Evolutionary conservation across 495 filamentous ascomycete genomes (phyloP).

Genomic region (Amniculicola lignicola): DNA sequence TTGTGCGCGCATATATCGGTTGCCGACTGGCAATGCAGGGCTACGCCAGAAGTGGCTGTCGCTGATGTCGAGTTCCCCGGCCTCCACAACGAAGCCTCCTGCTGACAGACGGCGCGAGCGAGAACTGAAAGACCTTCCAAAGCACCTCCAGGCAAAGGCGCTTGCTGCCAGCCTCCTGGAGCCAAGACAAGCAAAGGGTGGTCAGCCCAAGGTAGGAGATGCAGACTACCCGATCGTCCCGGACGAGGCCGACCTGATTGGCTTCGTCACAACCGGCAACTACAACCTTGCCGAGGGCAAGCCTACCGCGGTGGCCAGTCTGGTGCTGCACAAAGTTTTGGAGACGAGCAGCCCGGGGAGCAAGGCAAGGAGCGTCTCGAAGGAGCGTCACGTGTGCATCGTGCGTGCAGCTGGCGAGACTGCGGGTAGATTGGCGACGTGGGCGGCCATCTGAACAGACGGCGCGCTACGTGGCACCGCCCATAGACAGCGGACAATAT

Average conservation of each 20-base stretch:
- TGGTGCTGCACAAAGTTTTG: constrained; percentile 55
- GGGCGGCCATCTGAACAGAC: constrained; percentile 52
- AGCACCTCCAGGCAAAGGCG: constrained; percentile 23
- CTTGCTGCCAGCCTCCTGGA: constrained; percentile 44
- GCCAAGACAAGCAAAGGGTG: neutral
- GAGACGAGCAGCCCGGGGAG: constrained; percentile 37
- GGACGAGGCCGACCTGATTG: constrained; percentile 72
- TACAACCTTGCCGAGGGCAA: constrained; percentile 76
- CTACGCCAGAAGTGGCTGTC: constrained; percentile 56
- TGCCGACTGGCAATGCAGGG: constrained; percentile 51
- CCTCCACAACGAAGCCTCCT: neutral
- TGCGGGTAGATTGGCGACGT: constrained; percentile 73
- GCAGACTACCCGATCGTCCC: constrained; percentile 65
- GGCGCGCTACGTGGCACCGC: neutral
- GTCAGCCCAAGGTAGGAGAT: constrained; percentile 41
- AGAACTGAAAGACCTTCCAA: constrained; percentile 29
- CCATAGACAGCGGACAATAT: neutral
- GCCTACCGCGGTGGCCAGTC: constrained; percentile 70
- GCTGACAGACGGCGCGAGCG: neutral
- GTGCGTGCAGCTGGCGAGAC: constrained; percentile 74
- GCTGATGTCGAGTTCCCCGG: constrained; percentile 27
- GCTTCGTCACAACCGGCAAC: constrained; percentile 85
- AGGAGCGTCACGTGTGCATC: constrained; percentile 62
- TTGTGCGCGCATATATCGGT: constrained; percentile 70
- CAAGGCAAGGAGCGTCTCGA: constrained; percentile 28